Conservation (phyloP, 1,284 basidiomycete species). For the Pholiota adiposa region DNA sequence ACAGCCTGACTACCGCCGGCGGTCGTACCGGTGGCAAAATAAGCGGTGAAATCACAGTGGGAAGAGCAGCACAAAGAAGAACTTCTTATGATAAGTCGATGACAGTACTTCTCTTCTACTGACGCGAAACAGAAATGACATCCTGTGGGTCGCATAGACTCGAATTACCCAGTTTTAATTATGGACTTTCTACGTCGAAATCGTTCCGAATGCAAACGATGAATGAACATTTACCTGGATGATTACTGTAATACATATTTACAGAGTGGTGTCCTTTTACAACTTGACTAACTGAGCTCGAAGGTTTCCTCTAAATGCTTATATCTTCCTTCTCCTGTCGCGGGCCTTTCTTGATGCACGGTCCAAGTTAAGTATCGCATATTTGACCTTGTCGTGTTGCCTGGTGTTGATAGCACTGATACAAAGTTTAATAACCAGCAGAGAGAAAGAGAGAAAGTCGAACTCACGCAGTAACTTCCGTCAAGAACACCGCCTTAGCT, state of each 20-base stretch:
- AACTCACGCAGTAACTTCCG: conserved; percentile 74
- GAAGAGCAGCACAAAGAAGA: not conserved
- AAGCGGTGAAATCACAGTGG: not conserved
- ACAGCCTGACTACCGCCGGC: not conserved
- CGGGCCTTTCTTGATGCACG: conserved; percentile 70
- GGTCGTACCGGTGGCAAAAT: not conserved
- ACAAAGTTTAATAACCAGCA: conserved; percentile 10
- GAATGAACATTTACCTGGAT: conserved; percentile 17
- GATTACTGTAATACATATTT: conserved; percentile 12
- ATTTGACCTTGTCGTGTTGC: conserved; percentile 81
- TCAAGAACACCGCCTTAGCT: conserved; percentile 78
- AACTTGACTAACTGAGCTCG: not conserved
- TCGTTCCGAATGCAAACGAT: not conserved
- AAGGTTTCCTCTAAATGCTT: conserved; percentile 23
- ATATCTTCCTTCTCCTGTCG: conserved; percentile 61
- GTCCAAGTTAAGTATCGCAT: conserved; percentile 67
- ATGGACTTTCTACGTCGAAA: not conserved
- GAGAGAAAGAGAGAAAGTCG: conserved; percentile 9
- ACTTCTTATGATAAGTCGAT: not conserved
- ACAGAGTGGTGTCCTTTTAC: not conserved
- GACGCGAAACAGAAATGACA: not conserved
- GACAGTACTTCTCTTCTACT: not conserved
- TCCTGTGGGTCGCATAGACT: not conserved
- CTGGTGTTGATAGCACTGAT: conserved; percentile 65
- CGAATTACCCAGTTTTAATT: not conserved